These are phyloP conservation scores for Myxozyma monticola DNA, from an alignment of 805 yeast species.

Conservation along the genomic window DNA sequence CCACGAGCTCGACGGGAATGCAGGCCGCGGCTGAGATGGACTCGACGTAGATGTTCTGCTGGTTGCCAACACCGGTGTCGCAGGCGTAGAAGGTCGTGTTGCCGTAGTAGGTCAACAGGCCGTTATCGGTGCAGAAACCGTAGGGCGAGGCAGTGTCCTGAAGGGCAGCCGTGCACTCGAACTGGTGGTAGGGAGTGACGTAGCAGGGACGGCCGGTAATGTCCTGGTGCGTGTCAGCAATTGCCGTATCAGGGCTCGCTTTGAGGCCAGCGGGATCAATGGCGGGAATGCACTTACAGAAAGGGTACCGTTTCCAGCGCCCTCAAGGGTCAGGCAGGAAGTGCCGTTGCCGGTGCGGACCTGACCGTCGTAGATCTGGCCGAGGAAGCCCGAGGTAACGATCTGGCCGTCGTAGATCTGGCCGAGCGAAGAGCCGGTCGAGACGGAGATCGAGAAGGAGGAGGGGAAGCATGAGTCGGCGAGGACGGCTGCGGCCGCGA, in stretches of 20 bases:
- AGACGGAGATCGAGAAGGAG: conserved; percentile 19
- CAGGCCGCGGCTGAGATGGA: conserved; percentile 26
- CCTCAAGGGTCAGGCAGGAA: conserved; percentile 21
- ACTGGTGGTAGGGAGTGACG: conserved; percentile 31
- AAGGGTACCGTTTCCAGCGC: conserved; percentile 24
- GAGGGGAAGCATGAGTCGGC: conserved; percentile 15
- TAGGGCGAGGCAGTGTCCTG: conserved; percentile 27
- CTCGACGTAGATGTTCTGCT: conserved; percentile 27
- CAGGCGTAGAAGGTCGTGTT: conserved; percentile 30
- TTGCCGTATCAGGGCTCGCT: too few species aligned
- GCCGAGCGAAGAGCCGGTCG: conserved; percentile 13
- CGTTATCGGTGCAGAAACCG: conserved; percentile 24
- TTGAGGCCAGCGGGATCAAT: neutral
- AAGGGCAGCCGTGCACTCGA: conserved; percentile 30
- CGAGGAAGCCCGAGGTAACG: conserved; percentile 24
- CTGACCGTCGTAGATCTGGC: conserved; percentile 31
- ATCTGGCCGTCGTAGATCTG: conserved; percentile 30
- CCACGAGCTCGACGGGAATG: conserved; percentile 16
- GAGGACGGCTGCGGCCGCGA: conserved; percentile 11
- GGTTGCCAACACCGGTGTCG: conserved; percentile 28
- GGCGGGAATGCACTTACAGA: conserved; percentile 9
- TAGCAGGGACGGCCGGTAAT: conserved; percentile 29
- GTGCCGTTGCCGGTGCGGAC: conserved; percentile 26
- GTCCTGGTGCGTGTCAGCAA: conserved; percentile 13
- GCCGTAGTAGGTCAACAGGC: conserved; percentile 24